Conservation (phyloP, 164 flowering plant species). For the Vitis riparia region DNA sequence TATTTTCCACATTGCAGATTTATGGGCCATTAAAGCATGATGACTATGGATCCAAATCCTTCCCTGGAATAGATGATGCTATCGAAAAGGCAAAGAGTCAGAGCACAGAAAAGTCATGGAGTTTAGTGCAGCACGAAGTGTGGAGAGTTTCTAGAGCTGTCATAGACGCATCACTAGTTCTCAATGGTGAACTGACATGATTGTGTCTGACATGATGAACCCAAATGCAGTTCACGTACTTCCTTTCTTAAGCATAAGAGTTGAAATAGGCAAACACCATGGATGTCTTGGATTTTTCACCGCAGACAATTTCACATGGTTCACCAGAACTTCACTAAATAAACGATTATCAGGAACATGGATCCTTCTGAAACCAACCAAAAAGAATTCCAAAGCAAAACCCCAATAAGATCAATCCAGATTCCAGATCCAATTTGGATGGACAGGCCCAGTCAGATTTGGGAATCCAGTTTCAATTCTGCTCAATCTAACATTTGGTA, state of each 20-base stretch:
- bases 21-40: conserved; percentile 62
- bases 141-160: conserved; percentile 76
- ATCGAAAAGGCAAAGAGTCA: conserved; percentile 46
- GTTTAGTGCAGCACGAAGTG: conserved; percentile 59
- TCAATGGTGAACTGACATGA: conserved; percentile 56
- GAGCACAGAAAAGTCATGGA: conserved; percentile 54
- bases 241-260: not conserved
- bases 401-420: too few relatives aligned
- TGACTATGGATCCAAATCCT: conserved; percentile 64
- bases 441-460: too few relatives aligned
- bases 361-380: too few relatives aligned
- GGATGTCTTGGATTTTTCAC: too few relatives aligned
- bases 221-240: not conserved
- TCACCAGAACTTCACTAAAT: too few relatives aligned
- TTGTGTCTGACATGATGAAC: not conserved
- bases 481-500: too few relatives aligned
- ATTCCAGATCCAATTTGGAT: too few relatives aligned
- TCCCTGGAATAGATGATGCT: conserved; percentile 71
- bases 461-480: too few relatives aligned
- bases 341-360: too few relatives aligned
- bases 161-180: conserved; percentile 59
- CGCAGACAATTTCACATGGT: too few relatives aligned
- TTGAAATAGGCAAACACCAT: not conserved
- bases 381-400: too few relatives aligned
- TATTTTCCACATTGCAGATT: conserved; percentile 37